A percentile compares a stretch with the other conserved stretches of the same genome.
Conservation (phyloP, 2,329 filamentous ascomycete species). For the Tolypocladium album region DNA sequence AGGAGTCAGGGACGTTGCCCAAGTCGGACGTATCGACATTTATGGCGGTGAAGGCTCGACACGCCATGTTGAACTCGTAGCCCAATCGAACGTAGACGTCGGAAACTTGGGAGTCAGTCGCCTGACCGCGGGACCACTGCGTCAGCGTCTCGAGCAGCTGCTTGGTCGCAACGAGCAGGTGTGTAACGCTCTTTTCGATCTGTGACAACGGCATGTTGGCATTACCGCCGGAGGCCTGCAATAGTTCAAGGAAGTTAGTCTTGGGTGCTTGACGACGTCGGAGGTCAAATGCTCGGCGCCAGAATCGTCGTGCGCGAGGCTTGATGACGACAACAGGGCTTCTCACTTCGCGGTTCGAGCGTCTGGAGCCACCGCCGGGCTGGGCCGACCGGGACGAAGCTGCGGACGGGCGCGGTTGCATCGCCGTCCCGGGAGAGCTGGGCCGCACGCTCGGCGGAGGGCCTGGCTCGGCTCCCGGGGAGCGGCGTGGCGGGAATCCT, state of each 20-base stretch:
- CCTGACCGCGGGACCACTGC: conserved; percentile 88
- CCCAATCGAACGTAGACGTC: conserved; percentile 96
- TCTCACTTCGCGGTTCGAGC: conserved; percentile 23
- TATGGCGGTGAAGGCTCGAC: conserved; percentile 90
- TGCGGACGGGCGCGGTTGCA: conserved; percentile 53
- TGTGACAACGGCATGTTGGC: conserved; percentile 74
- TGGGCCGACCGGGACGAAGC: conserved; percentile 55
- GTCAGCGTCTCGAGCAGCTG: conserved; percentile 95
- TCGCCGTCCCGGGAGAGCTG: conserved; percentile 50
- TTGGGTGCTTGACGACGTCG: not conserved
- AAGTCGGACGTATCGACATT: conserved; percentile 91
- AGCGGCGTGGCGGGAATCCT: conserved; percentile 44
- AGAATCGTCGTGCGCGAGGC: not conserved
- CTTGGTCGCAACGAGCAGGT: conserved; percentile 94
- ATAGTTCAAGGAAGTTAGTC: not conserved
- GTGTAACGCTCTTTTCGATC: conserved; percentile 98
- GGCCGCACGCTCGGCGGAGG: conserved; percentile 46
- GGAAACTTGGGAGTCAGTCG: conserved; percentile 89
- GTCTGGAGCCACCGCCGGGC: conserved; percentile 14
- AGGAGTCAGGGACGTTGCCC: conserved; percentile 84
- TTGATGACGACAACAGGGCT: conserved; percentile 1
- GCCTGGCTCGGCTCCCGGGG: conserved; percentile 50
- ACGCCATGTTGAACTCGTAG: conserved; percentile 99
- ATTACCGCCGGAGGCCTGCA: conserved; percentile 41
- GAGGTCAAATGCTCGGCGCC: not conserved